Evolutionary conservation across 2,329 filamentous ascomycete genomes (phyloP).

Genomic region (Endothia cerciana): DNA sequence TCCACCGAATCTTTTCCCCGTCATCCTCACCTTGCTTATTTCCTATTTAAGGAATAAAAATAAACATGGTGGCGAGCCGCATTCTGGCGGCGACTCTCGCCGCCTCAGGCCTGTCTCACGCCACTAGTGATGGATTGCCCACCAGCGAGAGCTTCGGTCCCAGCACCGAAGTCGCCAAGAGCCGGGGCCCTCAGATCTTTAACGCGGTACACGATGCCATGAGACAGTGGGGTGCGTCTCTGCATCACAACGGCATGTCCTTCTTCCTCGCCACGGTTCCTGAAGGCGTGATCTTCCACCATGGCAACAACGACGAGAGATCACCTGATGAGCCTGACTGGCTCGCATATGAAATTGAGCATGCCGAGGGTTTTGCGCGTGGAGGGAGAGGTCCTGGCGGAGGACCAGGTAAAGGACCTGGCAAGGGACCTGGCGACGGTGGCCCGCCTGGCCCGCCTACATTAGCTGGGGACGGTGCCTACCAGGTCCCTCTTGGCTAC

Average conservation of each 20-base stretch:
- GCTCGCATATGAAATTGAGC: conserved; percentile 78
- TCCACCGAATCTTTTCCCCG: not conserved
- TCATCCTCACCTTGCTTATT: not conserved
- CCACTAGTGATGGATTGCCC: not conserved
- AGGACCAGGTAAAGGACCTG: conserved; percentile 9
- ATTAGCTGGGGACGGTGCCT: not conserved
- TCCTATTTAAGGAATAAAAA: too few species aligned
- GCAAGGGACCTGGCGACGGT: conserved; percentile 13
- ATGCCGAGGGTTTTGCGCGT: conserved; percentile 67
- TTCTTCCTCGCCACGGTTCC: conserved; percentile 70
- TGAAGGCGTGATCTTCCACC: conserved; percentile 67
- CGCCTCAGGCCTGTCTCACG: conserved; percentile 20
- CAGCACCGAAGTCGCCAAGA: conserved; percentile 42
- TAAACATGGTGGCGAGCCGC: conserved; percentile 19
- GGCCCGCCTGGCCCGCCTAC: not conserved
- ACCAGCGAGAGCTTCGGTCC: conserved; percentile 38
- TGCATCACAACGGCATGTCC: conserved; percentile 77
- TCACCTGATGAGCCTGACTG: conserved; percentile 64
- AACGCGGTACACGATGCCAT: conserved; percentile 73
- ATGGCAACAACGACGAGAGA: conserved; percentile 55
- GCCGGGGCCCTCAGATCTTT: conserved; percentile 69
- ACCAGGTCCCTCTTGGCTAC: conserved; percentile 4
- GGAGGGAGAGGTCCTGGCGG: conserved; percentile 17
- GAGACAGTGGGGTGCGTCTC: conserved; percentile 73
- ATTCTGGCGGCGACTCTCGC: conserved; percentile 19